Percentiles rank a stretch among this genome's conserved stretches.
These are phyloP conservation scores for Diaporthe citri DNA, from an alignment of 2,329 filamentous ascomycete genomes.

Conservation along the genomic window DNA sequence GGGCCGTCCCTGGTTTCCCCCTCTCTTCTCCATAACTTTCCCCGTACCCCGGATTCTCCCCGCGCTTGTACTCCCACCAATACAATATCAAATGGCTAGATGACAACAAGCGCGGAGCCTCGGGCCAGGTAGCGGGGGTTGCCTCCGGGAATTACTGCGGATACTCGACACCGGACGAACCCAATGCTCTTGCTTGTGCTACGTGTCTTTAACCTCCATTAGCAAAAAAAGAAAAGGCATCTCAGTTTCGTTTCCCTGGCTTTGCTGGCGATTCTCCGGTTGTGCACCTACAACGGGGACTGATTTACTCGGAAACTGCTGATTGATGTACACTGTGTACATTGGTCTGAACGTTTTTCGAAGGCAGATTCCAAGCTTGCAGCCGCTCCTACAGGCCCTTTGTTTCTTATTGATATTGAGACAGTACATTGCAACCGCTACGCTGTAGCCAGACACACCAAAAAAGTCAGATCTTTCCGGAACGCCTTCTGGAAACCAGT, in stretches of 20 bases:
- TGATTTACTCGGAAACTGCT: no score
- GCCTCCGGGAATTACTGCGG: neutral
- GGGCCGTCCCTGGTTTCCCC: neutral
- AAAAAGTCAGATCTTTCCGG: no score
- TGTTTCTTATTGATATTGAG: no score
- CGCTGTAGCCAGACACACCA: no score
- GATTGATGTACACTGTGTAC: no score
- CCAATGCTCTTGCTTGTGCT: neutral
- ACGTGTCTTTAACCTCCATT: neutral
- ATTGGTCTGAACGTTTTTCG: no score
- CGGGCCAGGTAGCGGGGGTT: conserved; percentile 11
- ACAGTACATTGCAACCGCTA: no score
- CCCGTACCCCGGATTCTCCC: neutral
- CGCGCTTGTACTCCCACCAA: neutral
- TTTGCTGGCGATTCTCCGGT: neutral
- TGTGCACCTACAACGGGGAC: no score
- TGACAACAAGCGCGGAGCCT: neutral
- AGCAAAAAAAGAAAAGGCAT: neutral
- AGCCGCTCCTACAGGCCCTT: no score
- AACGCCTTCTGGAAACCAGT: no score
- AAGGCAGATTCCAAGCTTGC: no score
- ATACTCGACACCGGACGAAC: neutral
- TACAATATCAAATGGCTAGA: neutral
- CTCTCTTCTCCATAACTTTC: neutral
- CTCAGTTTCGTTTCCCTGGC: neutral